Conservation (phyloP, 164 flowering plant species). For the Sextonia rubra region DNA sequence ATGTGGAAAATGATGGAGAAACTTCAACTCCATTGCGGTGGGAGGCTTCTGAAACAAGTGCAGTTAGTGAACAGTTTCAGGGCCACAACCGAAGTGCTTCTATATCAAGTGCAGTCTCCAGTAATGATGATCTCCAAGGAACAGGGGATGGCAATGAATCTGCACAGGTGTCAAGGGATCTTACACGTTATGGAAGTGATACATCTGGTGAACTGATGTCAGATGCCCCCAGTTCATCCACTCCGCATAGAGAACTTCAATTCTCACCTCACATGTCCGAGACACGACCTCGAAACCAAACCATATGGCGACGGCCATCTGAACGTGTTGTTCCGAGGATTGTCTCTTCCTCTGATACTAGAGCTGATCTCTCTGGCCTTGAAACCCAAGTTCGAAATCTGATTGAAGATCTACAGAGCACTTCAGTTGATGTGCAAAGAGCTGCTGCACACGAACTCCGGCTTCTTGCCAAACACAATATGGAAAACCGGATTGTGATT, state of each 20-base stretch:
- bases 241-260: slow-evolving; percentile 1
- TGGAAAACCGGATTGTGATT: slow-evolving; percentile 74
- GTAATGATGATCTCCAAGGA: slow-evolving; percentile 6
- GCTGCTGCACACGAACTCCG: slow-evolving; percentile 91
- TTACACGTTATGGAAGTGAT: slow-evolving; percentile 7
- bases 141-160: not conserved
- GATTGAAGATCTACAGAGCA: slow-evolving; percentile 15
- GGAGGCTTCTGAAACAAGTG: not conserved
- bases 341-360: slow-evolving; percentile 7
- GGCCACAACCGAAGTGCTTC: slow-evolving; percentile 6
- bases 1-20: slow-evolving; percentile 1
- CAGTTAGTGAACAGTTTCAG: not conserved
- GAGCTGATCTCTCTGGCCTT: slow-evolving; percentile 22
- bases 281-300: slow-evolving; percentile 7
- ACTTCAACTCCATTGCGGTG: not conserved
- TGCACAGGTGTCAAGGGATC: slow-evolving; percentile 1
- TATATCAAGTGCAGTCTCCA: slow-evolving; percentile 6
- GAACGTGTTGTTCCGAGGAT: slow-evolving; percentile 14
- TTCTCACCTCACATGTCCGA: not conserved
- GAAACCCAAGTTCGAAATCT: slow-evolving; percentile 26
- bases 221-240: not conserved
- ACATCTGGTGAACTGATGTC: slow-evolving; percentile 10
- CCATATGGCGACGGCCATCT: slow-evolving; percentile 14
- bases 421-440: slow-evolving; percentile 49
- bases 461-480: slow-evolving; percentile 71